phyloP scores from a whole-genome alignment of 495 filamentous ascomycete genomes.

The Alectoria sarmentosa region DNA sequence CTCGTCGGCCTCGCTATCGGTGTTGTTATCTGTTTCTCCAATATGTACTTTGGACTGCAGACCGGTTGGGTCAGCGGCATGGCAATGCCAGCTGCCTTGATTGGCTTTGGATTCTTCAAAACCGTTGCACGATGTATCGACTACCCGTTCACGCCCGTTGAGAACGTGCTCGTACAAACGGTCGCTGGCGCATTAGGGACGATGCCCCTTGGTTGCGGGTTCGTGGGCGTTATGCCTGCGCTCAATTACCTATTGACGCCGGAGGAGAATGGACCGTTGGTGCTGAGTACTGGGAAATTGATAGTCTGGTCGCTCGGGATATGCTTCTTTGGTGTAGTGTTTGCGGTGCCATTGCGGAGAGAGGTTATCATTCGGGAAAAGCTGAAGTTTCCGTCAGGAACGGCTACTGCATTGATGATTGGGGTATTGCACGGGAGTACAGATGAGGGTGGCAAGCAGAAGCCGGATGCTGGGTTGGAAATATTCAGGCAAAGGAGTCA shows the following conservation, averaged over 20 bases:
- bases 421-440: slow-evolving; percentile 68
- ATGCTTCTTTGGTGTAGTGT: slow-evolving; percentile 92
- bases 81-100: slow-evolving; percentile 88
- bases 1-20: slow-evolving; percentile 77
- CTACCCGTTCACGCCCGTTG: slow-evolving; percentile 83
- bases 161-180: slow-evolving; percentile 96
- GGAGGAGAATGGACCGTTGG: slow-evolving; percentile 63
- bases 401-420: slow-evolving; percentile 91
- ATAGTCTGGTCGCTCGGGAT: slow-evolving; percentile 86
- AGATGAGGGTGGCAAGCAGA: slow-evolving; percentile 27
- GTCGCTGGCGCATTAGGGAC: slow-evolving; percentile 93
- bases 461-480: slow-evolving; percentile 28
- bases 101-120: slow-evolving; percentile 97
- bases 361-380: slow-evolving; percentile 91
- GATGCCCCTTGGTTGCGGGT: slow-evolving; percentile 94
- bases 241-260: slow-evolving; percentile 75
- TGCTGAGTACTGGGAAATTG: slow-evolving; percentile 63
- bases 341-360: slow-evolving; percentile 78
- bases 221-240: slow-evolving; percentile 89
- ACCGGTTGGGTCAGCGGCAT: slow-evolving; percentile 86
- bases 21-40: slow-evolving; percentile 85
- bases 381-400: slow-evolving; percentile 88
- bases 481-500: slow-evolving; percentile 26
- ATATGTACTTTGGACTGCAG: slow-evolving; percentile 97
- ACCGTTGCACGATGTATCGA: slow-evolving; percentile 59